Base-by-base conservation (phyloP, 2,329 filamentous ascomycete genomes). In the Penicillium vulpinum region DNA sequence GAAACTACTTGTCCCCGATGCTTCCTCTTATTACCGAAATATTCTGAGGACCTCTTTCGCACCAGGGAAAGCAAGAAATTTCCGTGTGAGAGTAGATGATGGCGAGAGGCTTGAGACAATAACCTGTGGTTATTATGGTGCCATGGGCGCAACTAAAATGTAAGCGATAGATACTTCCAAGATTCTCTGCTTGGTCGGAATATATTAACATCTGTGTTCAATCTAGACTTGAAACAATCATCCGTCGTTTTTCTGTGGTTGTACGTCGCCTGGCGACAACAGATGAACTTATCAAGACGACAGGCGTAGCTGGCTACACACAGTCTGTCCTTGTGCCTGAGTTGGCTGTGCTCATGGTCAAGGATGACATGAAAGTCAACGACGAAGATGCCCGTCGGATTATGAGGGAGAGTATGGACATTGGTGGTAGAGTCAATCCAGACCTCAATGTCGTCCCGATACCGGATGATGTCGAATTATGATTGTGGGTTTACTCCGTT, bases 61-160 rank as follows among this genome's bases (percentile, higher is more conserved):
- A 54, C 73, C 77, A 2, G 87, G 87, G 13, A 80, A 82, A 67
- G 83, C 83, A 29, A 81, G 84, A 51, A 88, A 83, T 26, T 76
- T 89, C 54, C 77, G 84, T 50, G 82, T 84, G 57, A 85, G 16
- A 24, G 29, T 80, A 29, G 67, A 76, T 21, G 72, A 69, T 56
- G 73, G 65, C n/a, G 72, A 69, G 53, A 70, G 68, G 5, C 76
- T 84, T 28, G 79, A 82, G 47, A 81, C 79, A 54, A 79, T 88
- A 29, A 86, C 83, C 3, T 89, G 89, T 10, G 92, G 92, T 0
- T 96, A 96, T 74, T 96, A 96, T 73, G 92, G 92, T 2, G 83
- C 87, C 3, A 83, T 87, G 21, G 92, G 92, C 1, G 80, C 89
- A 50, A 84, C 84, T 47, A 75, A 83, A 50, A 90, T 96, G 82